Conservation (phyloP, 768 basidiomycete genomes). For the Coprinopsis strossmayeri region DNA sequence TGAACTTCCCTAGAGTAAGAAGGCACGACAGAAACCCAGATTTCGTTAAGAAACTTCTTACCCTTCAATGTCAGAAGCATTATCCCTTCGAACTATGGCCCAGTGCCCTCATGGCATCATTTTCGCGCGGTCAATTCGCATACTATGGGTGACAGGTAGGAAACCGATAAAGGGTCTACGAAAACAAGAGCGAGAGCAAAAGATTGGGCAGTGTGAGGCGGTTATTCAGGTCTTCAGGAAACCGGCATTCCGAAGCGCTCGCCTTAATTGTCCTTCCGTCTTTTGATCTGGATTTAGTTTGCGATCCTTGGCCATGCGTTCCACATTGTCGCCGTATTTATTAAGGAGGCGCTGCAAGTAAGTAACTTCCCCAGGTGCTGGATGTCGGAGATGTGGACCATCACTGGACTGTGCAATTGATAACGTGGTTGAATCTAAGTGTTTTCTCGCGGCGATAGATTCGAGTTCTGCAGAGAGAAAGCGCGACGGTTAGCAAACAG, state of each 20-base stretch:
- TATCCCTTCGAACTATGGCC: background rate
- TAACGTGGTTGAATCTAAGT: conserved; percentile 25
- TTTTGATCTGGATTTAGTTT: conserved; percentile 79
- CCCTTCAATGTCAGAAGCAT: background rate
- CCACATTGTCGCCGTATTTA: conserved; percentile 66
- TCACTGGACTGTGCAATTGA: conserved; percentile 32
- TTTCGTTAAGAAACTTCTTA: background rate
- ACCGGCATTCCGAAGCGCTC: conserved; percentile 55
- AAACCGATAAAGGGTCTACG: background rate
- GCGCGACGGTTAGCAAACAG: conserved; percentile 14
- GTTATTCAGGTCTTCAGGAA: conserved; percentile 18
- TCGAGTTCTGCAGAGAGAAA: conserved; percentile 53
- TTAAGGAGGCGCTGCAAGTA: conserved; percentile 62
- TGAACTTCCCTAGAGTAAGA: background rate
- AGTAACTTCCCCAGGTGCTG: conserved; percentile 61
- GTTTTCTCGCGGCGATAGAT: conserved; percentile 11
- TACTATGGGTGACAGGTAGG: background rate
- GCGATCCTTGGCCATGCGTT: conserved; percentile 73
- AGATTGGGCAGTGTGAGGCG: too few species aligned
- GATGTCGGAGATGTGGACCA: conserved; percentile 41
- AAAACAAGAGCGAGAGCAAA: background rate
- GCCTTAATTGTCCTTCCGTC: conserved; percentile 70
- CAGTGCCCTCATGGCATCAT: background rate
- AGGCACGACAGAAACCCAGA: background rate
- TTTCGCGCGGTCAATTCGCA: conserved; percentile 8